phyloP scores from a whole-genome alignment of 495 filamentous ascomycete species.

The Hypoxylon trugodes region DNA sequence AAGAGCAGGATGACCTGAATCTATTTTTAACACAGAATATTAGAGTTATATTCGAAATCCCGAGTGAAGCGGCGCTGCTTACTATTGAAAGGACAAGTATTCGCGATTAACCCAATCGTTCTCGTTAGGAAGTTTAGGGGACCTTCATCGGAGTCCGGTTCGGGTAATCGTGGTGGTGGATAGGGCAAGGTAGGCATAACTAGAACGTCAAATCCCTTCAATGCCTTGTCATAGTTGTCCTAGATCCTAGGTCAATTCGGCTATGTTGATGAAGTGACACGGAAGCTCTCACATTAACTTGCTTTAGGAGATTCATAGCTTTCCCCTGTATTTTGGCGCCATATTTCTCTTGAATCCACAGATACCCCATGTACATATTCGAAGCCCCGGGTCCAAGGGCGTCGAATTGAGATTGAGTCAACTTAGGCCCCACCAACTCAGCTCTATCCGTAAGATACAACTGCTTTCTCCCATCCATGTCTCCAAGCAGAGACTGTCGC shows the following conservation, averaged over 20 bases:
- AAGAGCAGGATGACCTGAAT: slow-evolving; percentile 66
- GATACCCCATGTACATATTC: slow-evolving; percentile 44
- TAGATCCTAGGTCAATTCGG: slow-evolving; percentile 9
- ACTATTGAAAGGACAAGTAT: slow-evolving; percentile 64
- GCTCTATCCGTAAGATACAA: slow-evolving; percentile 44
- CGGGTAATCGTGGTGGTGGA: slow-evolving; percentile 38
- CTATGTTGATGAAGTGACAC: neutral
- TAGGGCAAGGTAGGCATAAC: slow-evolving; percentile 57
- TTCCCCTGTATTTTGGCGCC: slow-evolving; percentile 44
- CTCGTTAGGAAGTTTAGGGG: slow-evolving; percentile 53
- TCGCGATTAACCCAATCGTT: slow-evolving; percentile 58
- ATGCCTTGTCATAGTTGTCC: slow-evolving; percentile 55
- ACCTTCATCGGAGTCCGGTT: slow-evolving; percentile 31
- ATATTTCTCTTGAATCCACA: slow-evolving; percentile 45
- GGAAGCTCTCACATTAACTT: slow-evolving; percentile 17
- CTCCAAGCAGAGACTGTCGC: slow-evolving; percentile 43
- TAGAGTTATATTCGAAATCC: neutral
- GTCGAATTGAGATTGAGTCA: slow-evolving; percentile 48
- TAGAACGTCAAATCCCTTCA: slow-evolving; percentile 55
- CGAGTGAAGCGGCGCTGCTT: neutral
- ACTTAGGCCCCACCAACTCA: slow-evolving; percentile 34
- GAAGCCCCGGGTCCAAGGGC: slow-evolving; percentile 46
- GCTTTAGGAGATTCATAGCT: slow-evolving; percentile 43
- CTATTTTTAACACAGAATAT: slow-evolving; percentile 20
- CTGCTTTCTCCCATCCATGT: slow-evolving; percentile 45